Base-by-base conservation (phyloP, 257 asterid species). In the Solanum ossicruentum region DNA sequence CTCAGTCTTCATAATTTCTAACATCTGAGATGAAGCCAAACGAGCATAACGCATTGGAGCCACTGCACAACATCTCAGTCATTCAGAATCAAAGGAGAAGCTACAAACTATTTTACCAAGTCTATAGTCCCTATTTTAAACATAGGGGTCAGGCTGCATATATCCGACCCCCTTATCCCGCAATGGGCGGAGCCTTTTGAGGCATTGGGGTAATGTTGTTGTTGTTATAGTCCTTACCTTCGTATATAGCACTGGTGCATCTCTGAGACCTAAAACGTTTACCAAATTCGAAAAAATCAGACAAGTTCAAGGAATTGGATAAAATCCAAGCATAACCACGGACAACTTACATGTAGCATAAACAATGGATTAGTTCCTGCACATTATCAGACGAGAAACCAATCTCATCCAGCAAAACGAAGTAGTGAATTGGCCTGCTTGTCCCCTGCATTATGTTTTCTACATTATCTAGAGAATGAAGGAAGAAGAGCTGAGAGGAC, bases 21-120 rank as follows among this genome's bases (percentile, higher is more conserved):
- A 70, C 78, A 91, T 91, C 84, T 87, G 88, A 1, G 88, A 88
- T 21, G 93, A 91, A 66, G 88, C 90, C 86, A 91, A 84, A 77
- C 88, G 82, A 43, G 90, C 93, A 69, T 89, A 91, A n/a, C 92
- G 90, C 67, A 88, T 80, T 6, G 93, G 93, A 43, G 93, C 91
- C 28, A 89, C 93, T 89, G 92, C 86, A 85, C 17, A 58, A 71
- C 80, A 20, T 71, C 55, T 43, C 20, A 21, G 43, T 73, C 41
- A 47, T 73, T 73, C 81, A 21, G 41, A 73, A 73, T 49, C 60
- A 47, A 21, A 8, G 12, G 20, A 75, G 21, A 8, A 49, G 41
- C n/a, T 49, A 21, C 23, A 23, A 13, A 13, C 61, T 10, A 2
- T 26, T 28, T 51, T 78, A 78, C 65, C 26, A 47, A 10, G 83